phyloP scores from a whole-genome alignment of 2,329 filamentous ascomycete genomes.

The Trichoderma oligosporum region DNA sequence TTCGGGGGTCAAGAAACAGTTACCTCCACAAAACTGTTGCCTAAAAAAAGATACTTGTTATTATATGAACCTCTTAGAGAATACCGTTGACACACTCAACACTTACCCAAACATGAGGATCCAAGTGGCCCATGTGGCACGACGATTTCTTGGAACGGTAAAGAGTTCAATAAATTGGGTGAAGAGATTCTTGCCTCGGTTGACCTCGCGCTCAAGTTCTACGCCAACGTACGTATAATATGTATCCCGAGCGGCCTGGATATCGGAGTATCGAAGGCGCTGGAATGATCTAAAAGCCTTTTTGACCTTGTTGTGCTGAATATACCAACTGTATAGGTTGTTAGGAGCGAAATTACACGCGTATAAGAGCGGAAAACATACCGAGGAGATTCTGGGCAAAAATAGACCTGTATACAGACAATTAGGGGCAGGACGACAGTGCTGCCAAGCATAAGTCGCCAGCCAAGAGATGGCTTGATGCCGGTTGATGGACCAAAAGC shows the following conservation, averaged over 20 bases:
- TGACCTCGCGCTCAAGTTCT: slow-evolving; percentile 28
- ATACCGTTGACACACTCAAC: too few relatives aligned
- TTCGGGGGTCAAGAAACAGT: background rate
- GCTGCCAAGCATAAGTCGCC: slow-evolving; percentile 61
- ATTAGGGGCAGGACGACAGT: slow-evolving; percentile 53
- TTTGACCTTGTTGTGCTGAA: slow-evolving; percentile 44
- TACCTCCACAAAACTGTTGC: slow-evolving; percentile 40
- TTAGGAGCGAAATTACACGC: background rate
- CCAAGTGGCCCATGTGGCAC: slow-evolving; percentile 60
- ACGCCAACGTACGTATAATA: slow-evolving; percentile 46
- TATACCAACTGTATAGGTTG: slow-evolving; percentile 49
- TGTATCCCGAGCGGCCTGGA: slow-evolving; percentile 58
- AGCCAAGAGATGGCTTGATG: slow-evolving; percentile 44
- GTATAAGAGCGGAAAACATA: background rate
- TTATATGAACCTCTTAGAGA: background rate
- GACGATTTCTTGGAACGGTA: slow-evolving; percentile 50
- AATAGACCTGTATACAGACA: slow-evolving; percentile 53
- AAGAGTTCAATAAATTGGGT: slow-evolving; percentile 50
- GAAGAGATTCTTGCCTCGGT: slow-evolving; percentile 41
- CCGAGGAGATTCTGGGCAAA: slow-evolving; percentile 59
- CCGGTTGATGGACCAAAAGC: slow-evolving; percentile 38
- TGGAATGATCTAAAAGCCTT: slow-evolving; percentile 52
- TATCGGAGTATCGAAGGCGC: slow-evolving; percentile 49
- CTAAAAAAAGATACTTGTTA: background rate
- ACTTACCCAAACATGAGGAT: slow-evolving; percentile 54